Evolutionary conservation across 345 rosid species (phyloP), one percentile per base, ranked within the genome.

Genomic region (Capsella bursapastoris): DNA sequence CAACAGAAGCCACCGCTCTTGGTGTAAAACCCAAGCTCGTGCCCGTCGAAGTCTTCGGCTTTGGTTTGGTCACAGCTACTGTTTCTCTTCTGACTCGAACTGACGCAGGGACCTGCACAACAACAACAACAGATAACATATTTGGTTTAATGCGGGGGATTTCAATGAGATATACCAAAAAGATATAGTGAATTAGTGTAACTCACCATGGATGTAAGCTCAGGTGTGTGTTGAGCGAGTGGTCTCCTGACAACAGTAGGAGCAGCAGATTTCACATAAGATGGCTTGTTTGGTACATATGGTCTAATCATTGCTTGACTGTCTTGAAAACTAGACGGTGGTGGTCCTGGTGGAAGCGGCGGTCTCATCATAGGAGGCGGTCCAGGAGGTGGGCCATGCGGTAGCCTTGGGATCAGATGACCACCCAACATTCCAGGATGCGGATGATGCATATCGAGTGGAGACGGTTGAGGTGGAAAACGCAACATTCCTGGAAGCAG

Each of bases 231-330:
- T 78, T 95, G 99, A n/a, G 99, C 99, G 41, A 92, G 82, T 66
- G 97, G 99, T 84, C 97, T 85, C 82, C 93, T 92, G 62, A 95
- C 92, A 71, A 95, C 99, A 77, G 99, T 95, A 53, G 99, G 84
- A 65, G 98, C 99, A 75, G 99, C 99, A 44, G 99, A 95, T 81
- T 95, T 95, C 34, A 95, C 86, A 70, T 86, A 95, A 28, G 98
- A 95, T 80, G 99, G 98, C 83, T 88, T 95, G 66, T 79, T 93
- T 28, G 95, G 89, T 57, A 85, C 80, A 32, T 74, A 49, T 11
- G 86, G 88, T 79, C 90, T 86, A 64, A 40, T 57, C 73, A 82
- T 59, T 78, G 79, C 50, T 56, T 79, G 81, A 49, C 79, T 78
- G 51, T 86, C 89, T 68, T 83, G 88, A 3, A 87, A 57, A 38